Conservation (phyloP, 2,329 filamentous ascomycete genomes). For the Alternaria incomplexa region DNA sequence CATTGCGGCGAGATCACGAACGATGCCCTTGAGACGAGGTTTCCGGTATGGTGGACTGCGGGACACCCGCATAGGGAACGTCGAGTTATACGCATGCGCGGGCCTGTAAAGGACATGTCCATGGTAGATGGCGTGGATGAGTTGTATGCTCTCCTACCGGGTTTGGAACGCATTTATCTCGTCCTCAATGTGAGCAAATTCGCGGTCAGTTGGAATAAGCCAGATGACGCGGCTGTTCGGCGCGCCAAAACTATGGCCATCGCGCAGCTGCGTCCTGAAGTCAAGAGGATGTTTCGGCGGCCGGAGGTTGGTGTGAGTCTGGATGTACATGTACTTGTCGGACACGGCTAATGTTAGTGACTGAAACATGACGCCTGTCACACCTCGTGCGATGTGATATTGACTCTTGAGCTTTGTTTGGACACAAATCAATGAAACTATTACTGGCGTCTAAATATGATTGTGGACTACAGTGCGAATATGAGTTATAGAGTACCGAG, state of each 20-base stretch:
- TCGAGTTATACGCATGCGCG: neutral
- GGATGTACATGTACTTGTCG: neutral
- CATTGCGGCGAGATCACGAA: neutral
- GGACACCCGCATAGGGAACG: neutral
- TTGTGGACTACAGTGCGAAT: accelerated
- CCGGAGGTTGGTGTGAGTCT: neutral
- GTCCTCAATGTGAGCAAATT: neutral
- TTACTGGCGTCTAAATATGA: neutral
- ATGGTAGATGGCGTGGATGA: neutral
- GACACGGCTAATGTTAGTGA: neutral
- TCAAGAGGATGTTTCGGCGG: neutral
- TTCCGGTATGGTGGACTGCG: neutral
- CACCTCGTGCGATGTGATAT: neutral
- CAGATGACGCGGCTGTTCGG: neutral
- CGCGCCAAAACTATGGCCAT: neutral
- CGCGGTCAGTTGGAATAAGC: neutral
- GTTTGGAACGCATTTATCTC: neutral
- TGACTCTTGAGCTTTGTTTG: too few relatives aligned
- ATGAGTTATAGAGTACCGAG: neutral
- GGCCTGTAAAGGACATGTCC: neutral
- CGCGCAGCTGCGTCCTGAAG: neutral
- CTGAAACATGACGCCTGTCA: neutral
- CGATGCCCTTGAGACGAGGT: neutral
- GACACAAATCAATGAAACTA: too few relatives aligned
- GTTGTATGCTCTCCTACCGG: neutral